Conservation (phyloP, 2,329 filamentous ascomycete genomes). For the Orbilia oligospora region DNA sequence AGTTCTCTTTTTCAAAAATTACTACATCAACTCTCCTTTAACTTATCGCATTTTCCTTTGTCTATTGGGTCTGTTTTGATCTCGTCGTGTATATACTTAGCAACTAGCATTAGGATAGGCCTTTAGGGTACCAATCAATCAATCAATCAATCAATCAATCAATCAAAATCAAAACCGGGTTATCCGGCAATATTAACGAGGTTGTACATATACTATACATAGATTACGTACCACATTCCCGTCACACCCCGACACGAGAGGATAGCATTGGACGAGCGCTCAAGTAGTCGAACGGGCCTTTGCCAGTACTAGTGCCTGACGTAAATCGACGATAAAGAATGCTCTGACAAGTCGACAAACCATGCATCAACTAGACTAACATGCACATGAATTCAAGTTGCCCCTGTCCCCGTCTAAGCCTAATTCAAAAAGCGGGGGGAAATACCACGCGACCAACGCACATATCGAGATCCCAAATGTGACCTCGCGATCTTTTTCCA, state of each 20-base stretch:
- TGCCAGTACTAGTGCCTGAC: constrained; percentile 19
- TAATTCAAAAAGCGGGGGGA: too few species aligned
- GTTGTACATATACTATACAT: constrained; percentile 3
- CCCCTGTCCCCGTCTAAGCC: too few species aligned
- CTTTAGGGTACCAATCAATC: background rate
- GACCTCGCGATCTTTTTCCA: too few species aligned
- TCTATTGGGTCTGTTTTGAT: background rate
- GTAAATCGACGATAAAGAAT: constrained; percentile 32
- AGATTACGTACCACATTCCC: background rate
- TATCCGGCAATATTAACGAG: background rate
- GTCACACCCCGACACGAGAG: constrained; percentile 3
- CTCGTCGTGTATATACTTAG: background rate
- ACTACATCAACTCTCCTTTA: background rate
- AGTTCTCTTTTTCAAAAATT: constrained; percentile 25
- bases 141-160: background rate
- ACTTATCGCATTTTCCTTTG: background rate
- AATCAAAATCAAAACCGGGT: background rate
- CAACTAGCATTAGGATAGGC: background rate
- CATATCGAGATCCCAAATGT: too few species aligned
- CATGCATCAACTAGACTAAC: too few species aligned
- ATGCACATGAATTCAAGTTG: too few species aligned
- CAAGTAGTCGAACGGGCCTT: background rate
- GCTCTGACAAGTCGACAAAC: too few species aligned
- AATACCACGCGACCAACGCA: too few species aligned
- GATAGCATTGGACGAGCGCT: background rate